A percentile compares a stretch with the other conserved stretches of the same genome.
Evolutionary conservation across 768 basidiomycete species (phyloP).

Genomic region (Lentinus tigrinus): DNA sequence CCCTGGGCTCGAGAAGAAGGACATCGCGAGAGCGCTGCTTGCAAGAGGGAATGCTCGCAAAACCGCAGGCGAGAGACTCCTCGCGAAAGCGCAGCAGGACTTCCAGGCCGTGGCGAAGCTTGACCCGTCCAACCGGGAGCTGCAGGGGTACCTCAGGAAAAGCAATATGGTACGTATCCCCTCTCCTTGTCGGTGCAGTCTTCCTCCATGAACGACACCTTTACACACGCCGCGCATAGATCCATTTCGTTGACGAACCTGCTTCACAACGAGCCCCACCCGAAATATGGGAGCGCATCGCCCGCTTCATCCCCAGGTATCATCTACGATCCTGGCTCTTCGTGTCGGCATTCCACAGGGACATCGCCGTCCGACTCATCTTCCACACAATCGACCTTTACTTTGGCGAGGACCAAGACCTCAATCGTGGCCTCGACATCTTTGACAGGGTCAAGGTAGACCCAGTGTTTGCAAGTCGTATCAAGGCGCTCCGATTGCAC

Average conservation of each 20-base stretch:
- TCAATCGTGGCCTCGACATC: slow-evolving; percentile 62
- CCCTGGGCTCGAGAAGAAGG: slow-evolving; percentile 50
- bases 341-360: slow-evolving; percentile 60
- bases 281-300: slow-evolving; percentile 71
- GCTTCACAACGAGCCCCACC: slow-evolving; percentile 60
- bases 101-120: slow-evolving; percentile 58
- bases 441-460: slow-evolving; percentile 67
- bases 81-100: slow-evolving; percentile 62
- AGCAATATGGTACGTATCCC: slow-evolving; percentile 43
- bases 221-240: too few species aligned
- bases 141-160: slow-evolving; percentile 46
- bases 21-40: slow-evolving; percentile 53
- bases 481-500: slow-evolving; percentile 61
- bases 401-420: slow-evolving; percentile 56
- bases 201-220: too few species aligned
- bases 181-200: too few species aligned
- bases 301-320: slow-evolving; percentile 58
- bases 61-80: slow-evolving; percentile 50
- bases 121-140: slow-evolving; percentile 57
- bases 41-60: slow-evolving; percentile 62
- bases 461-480: slow-evolving; percentile 54
- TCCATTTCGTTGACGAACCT: slow-evolving; percentile 52
- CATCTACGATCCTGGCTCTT: slow-evolving; percentile 71
- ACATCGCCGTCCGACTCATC: slow-evolving; percentile 62
- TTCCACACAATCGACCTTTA: slow-evolving; percentile 70